Evolutionary conservation across 2,329 filamentous ascomycete species (phyloP).

Genomic region (Trichoderma aggressivum): DNA sequence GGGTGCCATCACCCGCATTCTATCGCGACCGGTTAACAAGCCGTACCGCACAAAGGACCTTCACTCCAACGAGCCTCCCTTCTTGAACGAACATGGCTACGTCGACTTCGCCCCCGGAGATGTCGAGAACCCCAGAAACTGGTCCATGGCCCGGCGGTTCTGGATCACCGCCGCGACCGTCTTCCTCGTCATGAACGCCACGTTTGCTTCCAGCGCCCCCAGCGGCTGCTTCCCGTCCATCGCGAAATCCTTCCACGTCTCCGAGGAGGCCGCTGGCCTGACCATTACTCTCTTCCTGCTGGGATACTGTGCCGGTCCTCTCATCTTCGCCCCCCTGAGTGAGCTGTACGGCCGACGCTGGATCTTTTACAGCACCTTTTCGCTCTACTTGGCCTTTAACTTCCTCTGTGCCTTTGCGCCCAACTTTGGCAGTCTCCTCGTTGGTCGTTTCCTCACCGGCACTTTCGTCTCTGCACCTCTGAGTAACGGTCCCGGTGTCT

Average conservation of each 20-base stretch:
- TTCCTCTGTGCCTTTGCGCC: conserved; percentile 54
- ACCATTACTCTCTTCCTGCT: conserved; percentile 54
- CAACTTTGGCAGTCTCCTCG: conserved; percentile 50
- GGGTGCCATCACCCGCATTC: conserved; percentile 32
- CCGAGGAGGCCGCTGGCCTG: conserved; percentile 44
- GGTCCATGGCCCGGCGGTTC: conserved; percentile 39
- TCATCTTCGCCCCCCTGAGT: conserved; percentile 55
- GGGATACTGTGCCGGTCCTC: conserved; percentile 55
- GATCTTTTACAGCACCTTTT: conserved; percentile 51
- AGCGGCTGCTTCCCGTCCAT: conserved; percentile 34
- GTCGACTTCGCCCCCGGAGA: conserved; percentile 51
- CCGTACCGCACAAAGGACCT: conserved; percentile 44
- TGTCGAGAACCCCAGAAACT: conserved; percentile 50
- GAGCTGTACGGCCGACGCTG: conserved; percentile 56
- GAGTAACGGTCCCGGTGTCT: conserved; percentile 48
- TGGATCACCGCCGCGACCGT: conserved; percentile 42
- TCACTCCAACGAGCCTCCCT: conserved; percentile 30
- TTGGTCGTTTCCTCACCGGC: conserved; percentile 54
- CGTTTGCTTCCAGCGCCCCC: conserved; percentile 43
- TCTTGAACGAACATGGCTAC: conserved; percentile 48
- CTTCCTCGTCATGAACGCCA: conserved; percentile 52
- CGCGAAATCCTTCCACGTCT: conserved; percentile 41
- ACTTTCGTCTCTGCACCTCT: conserved; percentile 52
- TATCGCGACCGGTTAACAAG: conserved; percentile 51
- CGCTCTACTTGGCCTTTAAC: conserved; percentile 48